Conservation (phyloP, 2,329 filamentous ascomycete species). For the Ascochyta pisi region DNA sequence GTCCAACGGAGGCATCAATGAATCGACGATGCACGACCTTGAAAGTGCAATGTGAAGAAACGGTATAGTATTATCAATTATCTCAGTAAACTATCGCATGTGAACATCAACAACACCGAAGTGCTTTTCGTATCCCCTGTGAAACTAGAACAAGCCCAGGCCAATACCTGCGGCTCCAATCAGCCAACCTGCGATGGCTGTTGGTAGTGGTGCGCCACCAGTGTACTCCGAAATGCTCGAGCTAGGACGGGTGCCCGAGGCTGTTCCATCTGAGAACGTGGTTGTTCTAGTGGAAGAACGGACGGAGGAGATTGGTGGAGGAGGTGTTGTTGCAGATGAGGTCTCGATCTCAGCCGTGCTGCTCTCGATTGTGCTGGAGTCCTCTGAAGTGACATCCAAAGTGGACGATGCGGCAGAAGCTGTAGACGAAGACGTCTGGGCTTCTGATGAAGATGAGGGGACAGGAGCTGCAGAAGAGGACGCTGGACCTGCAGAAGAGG, state of each 20-base stretch:
- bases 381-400: neutral
- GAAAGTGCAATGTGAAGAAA: neutral
- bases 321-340: constrained; percentile 2
- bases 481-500: constrained; percentile 16
- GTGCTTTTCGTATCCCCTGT: neutral
- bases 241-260: constrained; percentile 1
- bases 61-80: constrained; percentile 11
- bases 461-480: constrained; percentile 6
- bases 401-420: neutral
- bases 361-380: neutral
- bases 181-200: constrained; percentile 27
- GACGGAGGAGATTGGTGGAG: constrained; percentile 4
- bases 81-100: neutral
- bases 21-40: neutral
- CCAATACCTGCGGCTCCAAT: constrained; percentile 31
- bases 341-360: neutral
- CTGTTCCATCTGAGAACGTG: constrained; percentile 11
- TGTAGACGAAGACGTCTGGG: neutral
- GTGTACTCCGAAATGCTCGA: constrained; percentile 17
- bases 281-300: constrained; percentile 11
- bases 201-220: constrained; percentile 22
- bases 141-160: constrained; percentile 27
- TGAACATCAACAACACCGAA: constrained; percentile 1
- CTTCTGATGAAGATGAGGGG: neutral
- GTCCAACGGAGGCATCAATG: too few relatives aligned